These are phyloP conservation scores for Plasmodium gonderi DNA, from an alignment of 169 alveolate genomes.

Conservation along the genomic window DNA sequence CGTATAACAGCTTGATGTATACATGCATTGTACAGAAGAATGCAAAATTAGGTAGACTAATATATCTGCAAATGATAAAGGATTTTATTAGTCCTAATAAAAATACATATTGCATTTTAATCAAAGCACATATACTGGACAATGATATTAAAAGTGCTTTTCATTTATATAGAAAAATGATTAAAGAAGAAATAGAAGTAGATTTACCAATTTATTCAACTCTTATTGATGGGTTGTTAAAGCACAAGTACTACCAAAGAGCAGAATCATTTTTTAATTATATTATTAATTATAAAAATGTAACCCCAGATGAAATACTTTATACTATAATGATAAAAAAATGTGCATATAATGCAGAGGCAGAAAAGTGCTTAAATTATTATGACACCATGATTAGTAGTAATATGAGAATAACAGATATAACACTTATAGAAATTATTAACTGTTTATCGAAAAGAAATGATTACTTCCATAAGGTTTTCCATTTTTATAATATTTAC, in stretches of 20 bases:
- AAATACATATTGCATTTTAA: constrained; percentile 83
- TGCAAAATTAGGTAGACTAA: constrained; percentile 80
- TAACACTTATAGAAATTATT: constrained; percentile 86
- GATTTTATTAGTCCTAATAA: constrained; percentile 83
- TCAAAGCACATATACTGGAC: constrained; percentile 81
- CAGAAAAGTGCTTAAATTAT: constrained; percentile 85
- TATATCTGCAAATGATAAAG: constrained; percentile 84
- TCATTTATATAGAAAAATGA: constrained; percentile 85
- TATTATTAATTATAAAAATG: constrained; percentile 85
- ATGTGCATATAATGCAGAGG: constrained; percentile 78
- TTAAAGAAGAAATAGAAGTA: constrained; percentile 81
- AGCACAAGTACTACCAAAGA: constrained; percentile 62
- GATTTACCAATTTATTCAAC: constrained; percentile 84
- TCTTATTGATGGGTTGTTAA: constrained; percentile 85
- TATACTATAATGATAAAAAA: constrained; percentile 90
- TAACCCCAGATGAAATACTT: constrained; percentile 88
- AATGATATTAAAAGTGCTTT: constrained; percentile 84
- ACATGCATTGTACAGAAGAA: constrained; percentile 70
- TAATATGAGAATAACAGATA: constrained; percentile 82
- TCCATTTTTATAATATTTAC: constrained; percentile 84
- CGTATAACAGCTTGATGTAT: constrained; percentile 79
- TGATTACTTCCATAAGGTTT: constrained; percentile 81
- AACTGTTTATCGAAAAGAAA: constrained; percentile 77
- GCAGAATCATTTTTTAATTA: constrained; percentile 88
- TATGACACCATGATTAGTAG: constrained; percentile 84